phyloP scores from a whole-genome alignment of 148 eudicot species.

The Chenopodium album region DNA sequence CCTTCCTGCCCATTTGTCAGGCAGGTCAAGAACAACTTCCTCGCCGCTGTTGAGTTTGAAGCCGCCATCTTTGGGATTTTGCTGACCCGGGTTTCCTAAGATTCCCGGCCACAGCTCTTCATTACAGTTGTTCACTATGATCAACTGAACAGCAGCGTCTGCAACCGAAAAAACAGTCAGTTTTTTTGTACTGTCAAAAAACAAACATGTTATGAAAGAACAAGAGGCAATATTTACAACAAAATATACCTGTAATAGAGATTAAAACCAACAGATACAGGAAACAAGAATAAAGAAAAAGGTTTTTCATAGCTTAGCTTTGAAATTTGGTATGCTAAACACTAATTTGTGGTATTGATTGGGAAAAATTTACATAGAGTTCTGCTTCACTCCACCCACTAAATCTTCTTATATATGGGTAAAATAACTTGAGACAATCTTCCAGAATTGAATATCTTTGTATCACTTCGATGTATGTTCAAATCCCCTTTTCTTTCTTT shows the following conservation, averaged over 20 bases:
- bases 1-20: slow-evolving; percentile 89
- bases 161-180: slow-evolving; percentile 19
- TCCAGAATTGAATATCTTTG: not conserved
- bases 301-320: slow-evolving; percentile 30
- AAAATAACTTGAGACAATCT: not conserved
- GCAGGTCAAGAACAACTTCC: slow-evolving; percentile 63
- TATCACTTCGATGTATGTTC: not conserved
- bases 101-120: slow-evolving; percentile 80
- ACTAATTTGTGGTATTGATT: slow-evolving; percentile 13
- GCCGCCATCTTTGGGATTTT: slow-evolving; percentile 67
- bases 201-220: no score
- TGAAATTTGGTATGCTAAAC: not conserved
- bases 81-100: slow-evolving; percentile 71
- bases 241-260: slow-evolving; percentile 39
- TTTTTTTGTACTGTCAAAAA: not conserved
- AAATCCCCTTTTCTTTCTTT: not conserved
- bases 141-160: slow-evolving; percentile 76
- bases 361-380: slow-evolving; percentile 12
- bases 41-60: slow-evolving; percentile 63
- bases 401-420: not conserved
- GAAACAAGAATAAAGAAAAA: slow-evolving; percentile 17
- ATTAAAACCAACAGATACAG: slow-evolving; percentile 24
- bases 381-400: not conserved
- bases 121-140: slow-evolving; percentile 84
- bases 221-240: not conserved